Evolutionary conservation across 116 monocot genomes (phyloP).

Genomic region (Zostera marina): DNA sequence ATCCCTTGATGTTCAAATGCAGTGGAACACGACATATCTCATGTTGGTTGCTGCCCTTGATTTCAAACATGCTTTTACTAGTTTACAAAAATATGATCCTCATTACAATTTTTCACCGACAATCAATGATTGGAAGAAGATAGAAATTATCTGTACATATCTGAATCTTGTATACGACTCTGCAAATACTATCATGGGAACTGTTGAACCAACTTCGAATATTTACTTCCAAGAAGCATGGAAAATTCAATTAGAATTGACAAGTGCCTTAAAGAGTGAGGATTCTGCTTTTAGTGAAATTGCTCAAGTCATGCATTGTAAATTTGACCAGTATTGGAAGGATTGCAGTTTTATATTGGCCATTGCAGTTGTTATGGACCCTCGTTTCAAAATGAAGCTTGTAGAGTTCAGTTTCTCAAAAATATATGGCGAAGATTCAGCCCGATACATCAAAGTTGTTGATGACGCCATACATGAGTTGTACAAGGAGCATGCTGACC

Average conservation of each 20-base stretch:
- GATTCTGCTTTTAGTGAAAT: constrained; percentile 25
- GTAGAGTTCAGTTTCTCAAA: constrained; percentile 56
- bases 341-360: constrained; percentile 40
- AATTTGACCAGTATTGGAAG: constrained; percentile 70
- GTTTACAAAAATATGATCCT: constrained; percentile 13
- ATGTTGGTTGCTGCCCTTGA: constrained; percentile 30
- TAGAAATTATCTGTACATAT: constrained; percentile 22
- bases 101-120: constrained; percentile 32
- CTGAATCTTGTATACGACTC: constrained; percentile 24
- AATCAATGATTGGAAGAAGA: constrained; percentile 23
- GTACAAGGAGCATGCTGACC: constrained; percentile 28
- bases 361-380: constrained; percentile 63
- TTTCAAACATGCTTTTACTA: constrained; percentile 19
- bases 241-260: constrained; percentile 35
- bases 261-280: constrained; percentile 16
- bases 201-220: constrained; percentile 25
- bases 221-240: constrained; percentile 50
- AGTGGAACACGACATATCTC: constrained; percentile 34
- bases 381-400: constrained; percentile 63
- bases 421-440: constrained; percentile 37
- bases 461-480: constrained; percentile 40
- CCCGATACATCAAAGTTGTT: constrained; percentile 32
- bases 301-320: constrained; percentile 39
- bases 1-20: constrained; percentile 20
- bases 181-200: constrained; percentile 16